phyloP scores from a whole-genome alignment of 257 asterid species.

The Parsonsia alboflavescens region DNA sequence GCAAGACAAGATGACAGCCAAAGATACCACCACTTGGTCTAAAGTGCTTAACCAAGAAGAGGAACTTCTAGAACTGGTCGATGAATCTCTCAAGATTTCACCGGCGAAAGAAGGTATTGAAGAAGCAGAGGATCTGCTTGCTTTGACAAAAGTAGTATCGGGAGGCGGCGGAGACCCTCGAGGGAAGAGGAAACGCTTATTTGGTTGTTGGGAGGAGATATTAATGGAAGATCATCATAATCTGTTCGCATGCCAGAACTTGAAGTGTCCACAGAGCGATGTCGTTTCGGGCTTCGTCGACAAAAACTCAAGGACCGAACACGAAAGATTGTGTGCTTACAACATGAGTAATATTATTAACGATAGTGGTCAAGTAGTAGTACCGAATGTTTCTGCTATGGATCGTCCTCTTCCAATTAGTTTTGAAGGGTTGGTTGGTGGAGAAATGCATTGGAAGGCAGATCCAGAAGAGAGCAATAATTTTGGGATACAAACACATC shows the following conservation, averaged over 20 bases:
- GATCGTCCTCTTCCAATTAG: slow-evolving; percentile 1
- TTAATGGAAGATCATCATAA: neutral
- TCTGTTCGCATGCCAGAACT: slow-evolving; percentile 14
- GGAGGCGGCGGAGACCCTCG: slow-evolving; percentile 12
- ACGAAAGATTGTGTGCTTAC: slow-evolving; percentile 3
- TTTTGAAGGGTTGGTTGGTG: neutral
- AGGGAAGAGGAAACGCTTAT: slow-evolving; percentile 33
- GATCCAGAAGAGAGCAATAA: slow-evolving; percentile 1
- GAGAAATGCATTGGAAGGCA: neutral
- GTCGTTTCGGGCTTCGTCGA: slow-evolving; percentile 19
- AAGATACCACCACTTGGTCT: slow-evolving; percentile 45
- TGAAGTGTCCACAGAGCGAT: slow-evolving; percentile 13
- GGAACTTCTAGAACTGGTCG: slow-evolving; percentile 22
- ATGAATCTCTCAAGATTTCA: slow-evolving; percentile 31
- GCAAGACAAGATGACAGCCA: slow-evolving; percentile 63
- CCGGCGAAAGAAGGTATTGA: slow-evolving; percentile 9
- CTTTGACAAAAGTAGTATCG: slow-evolving; percentile 4
- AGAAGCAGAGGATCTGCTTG: neutral
- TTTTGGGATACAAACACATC: slow-evolving; percentile 3
- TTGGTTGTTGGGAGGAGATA: slow-evolving; percentile 6
- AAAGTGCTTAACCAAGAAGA: slow-evolving; percentile 49
- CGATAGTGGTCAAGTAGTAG: neutral
- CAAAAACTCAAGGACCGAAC: slow-evolving; percentile 30
- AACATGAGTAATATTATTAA: neutral
- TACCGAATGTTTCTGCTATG: neutral